Evolutionary conservation across 225 moss, liverwort and hornwort genomes (phyloP).

Genomic region (Polytrichum commune): DNA sequence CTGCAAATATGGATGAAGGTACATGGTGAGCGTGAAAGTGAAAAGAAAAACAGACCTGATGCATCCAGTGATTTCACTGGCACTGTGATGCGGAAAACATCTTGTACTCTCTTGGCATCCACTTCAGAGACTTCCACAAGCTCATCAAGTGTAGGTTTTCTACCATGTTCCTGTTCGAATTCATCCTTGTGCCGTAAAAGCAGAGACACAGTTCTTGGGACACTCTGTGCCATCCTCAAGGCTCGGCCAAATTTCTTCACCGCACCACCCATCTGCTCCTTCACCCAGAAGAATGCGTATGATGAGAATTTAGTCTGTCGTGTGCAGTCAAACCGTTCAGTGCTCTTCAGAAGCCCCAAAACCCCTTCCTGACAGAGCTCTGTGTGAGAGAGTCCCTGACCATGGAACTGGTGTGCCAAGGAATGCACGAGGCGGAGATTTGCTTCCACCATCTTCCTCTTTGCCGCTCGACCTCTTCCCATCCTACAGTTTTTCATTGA

Average conservation of each 20-base stretch:
- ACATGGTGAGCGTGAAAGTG: too few relatives aligned
- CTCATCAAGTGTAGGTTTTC: slow-evolving; percentile 75
- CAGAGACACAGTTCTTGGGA: slow-evolving; percentile 58
- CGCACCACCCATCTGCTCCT: slow-evolving; percentile 78
- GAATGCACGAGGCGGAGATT: slow-evolving; percentile 81
- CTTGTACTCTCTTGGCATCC: slow-evolving; percentile 52
- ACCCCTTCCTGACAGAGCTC: slow-evolving; percentile 94
- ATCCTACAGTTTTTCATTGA: slow-evolving; percentile 31
- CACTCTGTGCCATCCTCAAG: slow-evolving; percentile 69
- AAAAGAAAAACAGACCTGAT: slow-evolving; percentile 25
- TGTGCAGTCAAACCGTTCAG: slow-evolving; percentile 78
- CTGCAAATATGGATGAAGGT: too few relatives aligned
- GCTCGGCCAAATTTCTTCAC: slow-evolving; percentile 79
- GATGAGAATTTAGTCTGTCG: slow-evolving; percentile 83
- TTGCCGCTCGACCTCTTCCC: slow-evolving; percentile 91
- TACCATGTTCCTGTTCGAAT: slow-evolving; percentile 52
- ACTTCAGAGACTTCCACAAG: slow-evolving; percentile 50
- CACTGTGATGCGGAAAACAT: slow-evolving; percentile 38
- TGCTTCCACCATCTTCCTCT: slow-evolving; percentile 95
- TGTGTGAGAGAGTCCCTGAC: slow-evolving; percentile 81
- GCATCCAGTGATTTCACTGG: slow-evolving; percentile 70
- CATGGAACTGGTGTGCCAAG: slow-evolving; percentile 75
- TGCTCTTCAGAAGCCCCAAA: slow-evolving; percentile 72
- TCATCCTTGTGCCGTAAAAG: slow-evolving; percentile 69
- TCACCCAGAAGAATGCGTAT: slow-evolving; percentile 86